Evolutionary conservation across 2,329 filamentous ascomycete species (phyloP).

Genomic region (Hawksworthiomyces lignivorus): DNA sequence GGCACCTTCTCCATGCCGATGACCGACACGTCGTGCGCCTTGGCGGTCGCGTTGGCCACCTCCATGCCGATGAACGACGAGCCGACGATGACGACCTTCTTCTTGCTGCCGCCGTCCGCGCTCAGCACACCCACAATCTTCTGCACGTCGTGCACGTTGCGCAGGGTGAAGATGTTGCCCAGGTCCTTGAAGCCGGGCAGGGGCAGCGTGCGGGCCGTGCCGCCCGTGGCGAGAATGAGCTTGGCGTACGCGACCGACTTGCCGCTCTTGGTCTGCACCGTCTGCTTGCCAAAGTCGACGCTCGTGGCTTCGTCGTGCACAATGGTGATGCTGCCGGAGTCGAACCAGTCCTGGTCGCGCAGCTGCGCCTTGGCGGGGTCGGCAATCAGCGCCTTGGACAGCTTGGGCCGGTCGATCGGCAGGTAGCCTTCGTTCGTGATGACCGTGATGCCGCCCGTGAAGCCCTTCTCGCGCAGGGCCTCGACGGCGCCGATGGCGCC

Average conservation of each 20-base stretch:
- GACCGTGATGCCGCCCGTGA: conserved; percentile 70
- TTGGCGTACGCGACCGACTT: conserved; percentile 73
- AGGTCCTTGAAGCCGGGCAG: conserved; percentile 80
- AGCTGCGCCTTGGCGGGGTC: conserved; percentile 72
- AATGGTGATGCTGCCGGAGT: conserved; percentile 48
- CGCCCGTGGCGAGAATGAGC: conserved; percentile 83
- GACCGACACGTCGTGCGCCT: conserved; percentile 76
- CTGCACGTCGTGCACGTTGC: conserved; percentile 69
- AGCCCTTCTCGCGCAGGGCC: conserved; percentile 74
- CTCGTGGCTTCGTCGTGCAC: conserved; percentile 58
- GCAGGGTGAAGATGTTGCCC: conserved; percentile 78
- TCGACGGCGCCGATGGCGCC: conserved; percentile 77
- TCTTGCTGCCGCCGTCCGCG: conserved; percentile 49
- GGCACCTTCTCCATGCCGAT: conserved; percentile 84
- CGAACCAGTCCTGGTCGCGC: conserved; percentile 72
- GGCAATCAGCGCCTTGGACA: conserved; percentile 85
- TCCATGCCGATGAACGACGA: conserved; percentile 98
- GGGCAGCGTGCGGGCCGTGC: conserved; percentile 66
- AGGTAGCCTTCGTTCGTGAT: conserved; percentile 77
- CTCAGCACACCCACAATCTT: conserved; percentile 73
- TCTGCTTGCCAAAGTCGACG: conserved; percentile 69
- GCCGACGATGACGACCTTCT: conserved; percentile 88
- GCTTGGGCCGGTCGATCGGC: conserved; percentile 88
- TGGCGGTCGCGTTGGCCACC: conserved; percentile 73
- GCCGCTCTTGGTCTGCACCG: conserved; percentile 66